Conservation (phyloP, 75 land plant genomes). For the Isoetes taiwanensis region DNA sequence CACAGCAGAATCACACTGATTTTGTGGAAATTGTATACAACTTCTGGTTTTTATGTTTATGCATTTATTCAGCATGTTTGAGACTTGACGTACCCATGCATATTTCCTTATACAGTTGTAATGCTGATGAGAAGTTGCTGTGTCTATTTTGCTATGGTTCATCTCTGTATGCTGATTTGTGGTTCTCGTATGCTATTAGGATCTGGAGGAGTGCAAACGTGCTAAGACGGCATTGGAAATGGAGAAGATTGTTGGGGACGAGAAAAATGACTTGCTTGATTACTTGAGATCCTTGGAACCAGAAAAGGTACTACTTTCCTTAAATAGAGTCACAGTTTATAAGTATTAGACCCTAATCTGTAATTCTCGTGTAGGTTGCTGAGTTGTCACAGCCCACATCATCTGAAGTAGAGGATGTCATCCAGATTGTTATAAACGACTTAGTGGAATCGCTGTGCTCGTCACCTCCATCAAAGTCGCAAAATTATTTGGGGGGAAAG, state of each 20-base stretch:
- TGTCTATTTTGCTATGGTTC: too few relatives aligned
- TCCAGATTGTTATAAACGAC: conserved; percentile 64
- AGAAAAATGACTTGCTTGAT: conserved; percentile 74
- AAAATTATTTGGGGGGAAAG: conserved; percentile 18
- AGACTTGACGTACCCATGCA: too few relatives aligned
- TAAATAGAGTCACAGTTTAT: background rate
- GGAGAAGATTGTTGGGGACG: conserved; percentile 82
- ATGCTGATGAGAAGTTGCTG: too few relatives aligned
- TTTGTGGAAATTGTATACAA: too few relatives aligned
- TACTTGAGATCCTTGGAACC: conserved; percentile 74
- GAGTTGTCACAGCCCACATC: conserved; percentile 78
- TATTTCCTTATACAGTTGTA: too few relatives aligned
- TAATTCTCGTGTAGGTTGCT: conserved; percentile 38
- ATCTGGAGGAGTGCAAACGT: conserved; percentile 60
- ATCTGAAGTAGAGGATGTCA: conserved; percentile 51
- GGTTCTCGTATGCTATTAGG: too few relatives aligned
- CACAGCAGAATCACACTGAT: too few relatives aligned
- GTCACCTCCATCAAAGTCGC: conserved; percentile 30
- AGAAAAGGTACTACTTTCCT: conserved; percentile 48
- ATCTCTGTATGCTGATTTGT: too few relatives aligned
- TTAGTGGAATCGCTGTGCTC: conserved; percentile 50
- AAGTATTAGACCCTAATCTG: background rate
- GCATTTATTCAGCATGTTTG: too few relatives aligned
- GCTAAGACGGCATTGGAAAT: conserved; percentile 64
- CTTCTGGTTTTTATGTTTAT: too few relatives aligned